A percentile compares a stretch with the other conserved stretches of the same genome.
Conservation (phyloP, 331 rosid species). For the Quercus lobata region DNA sequence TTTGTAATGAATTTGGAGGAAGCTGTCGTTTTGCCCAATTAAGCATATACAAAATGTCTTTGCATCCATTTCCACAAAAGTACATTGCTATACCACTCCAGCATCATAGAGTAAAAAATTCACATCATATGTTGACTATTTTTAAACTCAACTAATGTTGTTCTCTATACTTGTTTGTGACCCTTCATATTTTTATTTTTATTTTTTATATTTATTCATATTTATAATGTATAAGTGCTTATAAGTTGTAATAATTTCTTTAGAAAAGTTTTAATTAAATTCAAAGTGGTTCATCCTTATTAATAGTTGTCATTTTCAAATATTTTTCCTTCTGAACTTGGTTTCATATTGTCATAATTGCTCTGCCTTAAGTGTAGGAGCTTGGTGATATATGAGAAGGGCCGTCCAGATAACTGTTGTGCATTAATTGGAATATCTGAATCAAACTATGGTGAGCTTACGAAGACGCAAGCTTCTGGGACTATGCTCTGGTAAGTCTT, state of each 20-base stretch:
- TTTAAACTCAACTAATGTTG: not conserved
- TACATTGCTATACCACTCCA: no score
- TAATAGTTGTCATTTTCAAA: not conserved
- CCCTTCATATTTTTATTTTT: not conserved
- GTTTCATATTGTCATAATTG: constrained; percentile 6
- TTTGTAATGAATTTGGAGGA: no score
- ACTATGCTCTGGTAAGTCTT: constrained; percentile 69
- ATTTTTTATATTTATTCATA: not conserved
- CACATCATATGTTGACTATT: not conserved
- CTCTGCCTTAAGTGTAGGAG: constrained; percentile 16
- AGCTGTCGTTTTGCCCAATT: no score
- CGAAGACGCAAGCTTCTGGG: constrained; percentile 96
- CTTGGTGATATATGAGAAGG: constrained; percentile 11
- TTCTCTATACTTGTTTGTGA: not conserved
- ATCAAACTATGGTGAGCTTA: constrained; percentile 81
- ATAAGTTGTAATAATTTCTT: not conserved
- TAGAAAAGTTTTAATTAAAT: not conserved
- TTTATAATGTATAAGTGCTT: constrained; percentile 13
- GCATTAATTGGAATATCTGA: constrained; percentile 24
- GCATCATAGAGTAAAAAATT: not conserved
- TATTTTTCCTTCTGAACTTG: constrained; percentile 1
- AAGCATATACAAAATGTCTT: no score
- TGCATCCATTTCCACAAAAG: no score
- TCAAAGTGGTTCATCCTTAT: constrained; percentile 1
- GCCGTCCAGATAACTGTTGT: constrained; percentile 1